A percentile compares a stretch with the other conserved stretches of the same genome.
Conservation (phyloP, 768 basidiomycete genomes). For the Chalciporus sphaerocephalus region DNA sequence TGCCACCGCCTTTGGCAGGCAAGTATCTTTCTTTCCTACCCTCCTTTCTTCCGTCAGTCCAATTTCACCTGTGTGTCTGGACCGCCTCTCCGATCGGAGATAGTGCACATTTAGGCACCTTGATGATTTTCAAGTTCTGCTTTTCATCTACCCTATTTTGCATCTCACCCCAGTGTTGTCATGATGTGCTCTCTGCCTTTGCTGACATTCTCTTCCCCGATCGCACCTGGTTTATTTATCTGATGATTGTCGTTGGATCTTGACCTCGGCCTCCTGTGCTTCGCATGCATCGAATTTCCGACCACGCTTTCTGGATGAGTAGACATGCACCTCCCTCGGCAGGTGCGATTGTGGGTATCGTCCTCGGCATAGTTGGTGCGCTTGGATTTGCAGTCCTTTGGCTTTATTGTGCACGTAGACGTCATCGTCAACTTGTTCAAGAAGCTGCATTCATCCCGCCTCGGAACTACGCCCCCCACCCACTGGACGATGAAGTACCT, state of each 20-base stretch:
- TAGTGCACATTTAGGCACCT: constrained; percentile 9
- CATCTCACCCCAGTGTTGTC: constrained; percentile 18
- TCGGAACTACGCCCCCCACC: constrained; percentile 10
- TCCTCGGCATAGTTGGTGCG: constrained; percentile 24
- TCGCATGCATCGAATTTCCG: constrained; percentile 1
- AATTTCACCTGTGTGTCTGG: neutral
- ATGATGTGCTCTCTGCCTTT: constrained; percentile 8
- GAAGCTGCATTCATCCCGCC: constrained; percentile 15
- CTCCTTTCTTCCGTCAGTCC: neutral
- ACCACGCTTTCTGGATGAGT: constrained; percentile 1
- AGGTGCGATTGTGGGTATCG: constrained; percentile 21
- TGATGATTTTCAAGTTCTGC: constrained; percentile 1
- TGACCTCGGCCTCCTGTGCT: constrained; percentile 3
- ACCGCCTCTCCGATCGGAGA: constrained; percentile 1
- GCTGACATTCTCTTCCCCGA: constrained; percentile 18
- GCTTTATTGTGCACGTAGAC: constrained; percentile 32
- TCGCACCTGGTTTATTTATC: constrained; percentile 13
- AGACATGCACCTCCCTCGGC: constrained; percentile 19
- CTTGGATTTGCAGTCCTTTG: constrained; percentile 26
- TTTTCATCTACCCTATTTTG: constrained; percentile 6
- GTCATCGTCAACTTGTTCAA: constrained; percentile 21
- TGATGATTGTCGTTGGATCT: constrained; percentile 3
- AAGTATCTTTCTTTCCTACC: constrained; percentile 5
- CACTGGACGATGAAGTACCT: constrained; percentile 23
- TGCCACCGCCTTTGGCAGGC: constrained; percentile 12